Conservation (phyloP, 345 rosid genomes). For the Citrus sinensis region DVS_A1.0 CM039169.1:32787501-32788000, state of each 20-base stretch:
- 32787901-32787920: conserved; percentile 17
- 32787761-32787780: conserved; percentile 11
- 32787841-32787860: conserved; percentile 8
- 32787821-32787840: neutral
- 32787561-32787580: conserved; percentile 30
- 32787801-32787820: conserved; percentile 4
- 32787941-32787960: conserved; percentile 21
- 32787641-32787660: neutral
- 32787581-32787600: conserved; percentile 35
- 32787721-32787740: conserved; percentile 9
- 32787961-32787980: neutral
- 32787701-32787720: conserved; percentile 30
- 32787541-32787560: conserved; percentile 3
- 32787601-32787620: conserved; percentile 26
- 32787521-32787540: neutral
- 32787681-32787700: conserved; percentile 12
- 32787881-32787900: conserved; percentile 18
- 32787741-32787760: neutral
- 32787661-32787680: neutral
- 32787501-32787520: neutral
- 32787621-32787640: neutral
- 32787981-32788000: neutral
- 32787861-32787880: conserved; percentile 16
- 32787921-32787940: conserved; percentile 26
- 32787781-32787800: conserved; percentile 19